These are phyloP conservation scores for Phoma herbarum DNA, from an alignment of 2,329 filamentous ascomycete genomes.

Conservation along the genomic window DNA sequence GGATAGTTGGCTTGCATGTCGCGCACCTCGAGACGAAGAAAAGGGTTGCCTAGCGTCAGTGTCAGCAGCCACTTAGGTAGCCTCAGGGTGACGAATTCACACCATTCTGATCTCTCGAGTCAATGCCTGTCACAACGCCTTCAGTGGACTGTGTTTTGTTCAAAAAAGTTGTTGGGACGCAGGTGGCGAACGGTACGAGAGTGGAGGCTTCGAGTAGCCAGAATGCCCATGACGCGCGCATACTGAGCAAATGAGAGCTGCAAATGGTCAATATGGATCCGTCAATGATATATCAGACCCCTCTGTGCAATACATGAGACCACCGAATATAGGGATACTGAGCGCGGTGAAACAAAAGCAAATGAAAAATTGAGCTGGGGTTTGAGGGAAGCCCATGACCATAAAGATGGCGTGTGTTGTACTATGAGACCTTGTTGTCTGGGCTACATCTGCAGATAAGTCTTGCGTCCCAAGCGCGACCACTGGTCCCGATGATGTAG, in stretches of 20 bases:
- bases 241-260: constrained; percentile 7
- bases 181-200: constrained; percentile 18
- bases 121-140: constrained; percentile 31
- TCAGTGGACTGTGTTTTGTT: constrained; percentile 13
- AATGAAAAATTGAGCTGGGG: not conserved
- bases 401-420: not conserved
- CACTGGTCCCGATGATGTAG: constrained; percentile 8
- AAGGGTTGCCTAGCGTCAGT: constrained; percentile 34
- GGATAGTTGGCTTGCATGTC: constrained; percentile 65
- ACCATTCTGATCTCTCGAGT: constrained; percentile 34
- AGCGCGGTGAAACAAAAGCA: not conserved
- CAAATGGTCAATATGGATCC: not conserved
- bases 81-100: not conserved
- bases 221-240: constrained; percentile 13
- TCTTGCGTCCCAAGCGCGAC: not conserved
- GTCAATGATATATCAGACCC: constrained; percentile 2
- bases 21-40: constrained; percentile 71
- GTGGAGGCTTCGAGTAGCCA: constrained; percentile 7
- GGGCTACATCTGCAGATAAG: not conserved
- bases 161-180: constrained; percentile 7
- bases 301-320: not conserved
- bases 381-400: not conserved
- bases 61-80: constrained; percentile 12
- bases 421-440: not conserved
- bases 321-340: not conserved